Conservation (phyloP, 768 basidiomycete genomes). For the Naganishia onofrii region DNA sequence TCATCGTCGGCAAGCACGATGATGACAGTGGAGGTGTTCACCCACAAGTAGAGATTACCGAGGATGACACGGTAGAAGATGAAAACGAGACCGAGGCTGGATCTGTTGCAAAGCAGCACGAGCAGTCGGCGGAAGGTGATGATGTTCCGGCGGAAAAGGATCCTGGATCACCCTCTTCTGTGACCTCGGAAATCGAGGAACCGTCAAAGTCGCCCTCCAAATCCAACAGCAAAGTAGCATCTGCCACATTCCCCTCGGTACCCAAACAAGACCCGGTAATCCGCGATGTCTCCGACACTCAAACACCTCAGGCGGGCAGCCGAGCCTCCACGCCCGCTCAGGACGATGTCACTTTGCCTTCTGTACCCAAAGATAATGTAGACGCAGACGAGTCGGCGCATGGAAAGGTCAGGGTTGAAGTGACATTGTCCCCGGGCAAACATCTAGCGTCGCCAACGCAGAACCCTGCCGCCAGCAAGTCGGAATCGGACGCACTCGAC, state of each 20-base stretch:
- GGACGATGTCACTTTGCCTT: slow-evolving; percentile 3
- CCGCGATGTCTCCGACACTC: neutral
- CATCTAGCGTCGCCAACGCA: slow-evolving; percentile 1
- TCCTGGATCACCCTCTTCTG: neutral
- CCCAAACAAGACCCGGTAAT: slow-evolving; percentile 10
- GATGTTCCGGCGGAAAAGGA: neutral
- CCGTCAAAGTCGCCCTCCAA: neutral
- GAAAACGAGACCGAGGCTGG: neutral
- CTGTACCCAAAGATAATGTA: slow-evolving; percentile 14
- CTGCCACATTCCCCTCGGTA: slow-evolving; percentile 20
- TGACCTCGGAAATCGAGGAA: slow-evolving; percentile 8
- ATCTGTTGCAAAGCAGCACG: neutral
- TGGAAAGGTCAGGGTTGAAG: slow-evolving; percentile 23
- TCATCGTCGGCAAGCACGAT: slow-evolving; percentile 3
- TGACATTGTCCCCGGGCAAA: slow-evolving; percentile 16
- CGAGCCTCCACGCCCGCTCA: neutral
- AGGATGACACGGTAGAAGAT: slow-evolving; percentile 16
- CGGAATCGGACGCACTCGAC: neutral
- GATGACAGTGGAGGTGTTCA: neutral
- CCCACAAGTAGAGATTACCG: slow-evolving; percentile 14
- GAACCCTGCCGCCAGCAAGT: neutral
- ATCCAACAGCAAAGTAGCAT: neutral
- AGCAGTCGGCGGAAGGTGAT: neutral
- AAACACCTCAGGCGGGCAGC: neutral
- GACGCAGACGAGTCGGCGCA: slow-evolving; percentile 11